A percentile compares a stretch with the other conserved stretches of the same genome.
Evolutionary conservation across 179 eudicot species (phyloP).

Genomic region (Corrigiola litoralis): DNA sequence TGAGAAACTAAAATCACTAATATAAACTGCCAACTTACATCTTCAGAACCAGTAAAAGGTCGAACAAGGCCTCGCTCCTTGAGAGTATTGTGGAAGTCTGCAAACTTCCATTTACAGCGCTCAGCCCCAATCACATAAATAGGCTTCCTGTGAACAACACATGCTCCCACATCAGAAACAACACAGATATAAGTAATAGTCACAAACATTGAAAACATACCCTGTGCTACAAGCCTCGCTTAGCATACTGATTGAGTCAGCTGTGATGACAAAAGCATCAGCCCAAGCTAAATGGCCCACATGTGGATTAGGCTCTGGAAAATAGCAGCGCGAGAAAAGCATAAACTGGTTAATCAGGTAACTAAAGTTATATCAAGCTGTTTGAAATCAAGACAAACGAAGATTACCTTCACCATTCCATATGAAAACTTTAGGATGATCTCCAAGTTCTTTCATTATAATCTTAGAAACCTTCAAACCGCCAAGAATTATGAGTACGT

Average conservation of each 20-base stretch:
- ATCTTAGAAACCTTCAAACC: slow-evolving; percentile 48
- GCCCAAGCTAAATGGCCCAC: slow-evolving; percentile 98
- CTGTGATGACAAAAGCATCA: slow-evolving; percentile 83
- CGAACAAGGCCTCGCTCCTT: slow-evolving; percentile 82
- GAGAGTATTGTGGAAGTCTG: slow-evolving; percentile 71
- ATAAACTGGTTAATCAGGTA: neutral
- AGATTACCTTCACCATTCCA: slow-evolving; percentile 92
- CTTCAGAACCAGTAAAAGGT: slow-evolving; percentile 86
- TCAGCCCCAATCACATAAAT: slow-evolving; percentile 90
- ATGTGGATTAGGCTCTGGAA: slow-evolving; percentile 86
- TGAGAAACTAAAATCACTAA: neutral
- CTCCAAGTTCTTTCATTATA: slow-evolving; percentile 67
- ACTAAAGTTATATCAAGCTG: neutral
- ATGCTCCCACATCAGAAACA: neutral
- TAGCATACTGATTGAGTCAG: slow-evolving; percentile 95
- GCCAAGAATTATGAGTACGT: neutral
- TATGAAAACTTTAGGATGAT: slow-evolving; percentile 73
- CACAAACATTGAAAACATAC: slow-evolving; percentile 34
- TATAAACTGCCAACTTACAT: slow-evolving; percentile 52
- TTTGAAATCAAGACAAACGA: neutral
- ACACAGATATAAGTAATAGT: neutral
- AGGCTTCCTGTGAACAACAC: slow-evolving; percentile 63
- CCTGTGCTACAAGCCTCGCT: slow-evolving; percentile 99
- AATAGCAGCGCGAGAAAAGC: neutral
- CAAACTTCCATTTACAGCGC: slow-evolving; percentile 87